Base-by-base conservation (phyloP, 345 rosid genomes). In the Populus nigra region DNA sequence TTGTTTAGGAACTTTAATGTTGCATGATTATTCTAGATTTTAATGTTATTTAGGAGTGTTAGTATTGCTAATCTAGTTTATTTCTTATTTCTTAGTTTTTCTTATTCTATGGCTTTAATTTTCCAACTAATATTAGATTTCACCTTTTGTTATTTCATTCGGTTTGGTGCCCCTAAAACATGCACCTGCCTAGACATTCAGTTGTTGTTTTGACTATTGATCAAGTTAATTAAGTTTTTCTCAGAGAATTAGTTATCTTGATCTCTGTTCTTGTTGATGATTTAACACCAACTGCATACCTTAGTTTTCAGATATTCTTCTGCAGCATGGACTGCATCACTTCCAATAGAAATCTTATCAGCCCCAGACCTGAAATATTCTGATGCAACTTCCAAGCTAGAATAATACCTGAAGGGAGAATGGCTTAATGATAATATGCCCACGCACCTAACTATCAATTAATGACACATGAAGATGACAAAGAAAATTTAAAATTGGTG, bases 341-440 rank as follows among this genome's bases (percentile, higher is more conserved):
- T 96, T 85, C 98, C 99, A 67, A 96, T 87, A 69, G 99, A 96
- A 49, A 96, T 87, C 80, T 96, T 96, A 84, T 96, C 99, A 49
- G 99, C 98, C 39, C 99, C 98, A 3, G 99, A 92, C 87, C 97
- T 88, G 80, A 96, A 96, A 86, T 96, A 92, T 83, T 96, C 97
- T 57, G 98, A 88, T 80, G 98, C 99, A 81, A 96, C 99, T 84
- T 92, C 98, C 87, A 96, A 86, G 87, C 99, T 96, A 70, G 99
- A 93, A 85, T 96, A 94, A 78, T 89, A 78, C 93, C 98, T 96
- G 88, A 78, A 71, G 20, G 65, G 47, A 68, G n/a, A 75, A 67
- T 10, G 59, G 36, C 25, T 27, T 35, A 78, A 50, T 71, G 8
- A 73, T 33, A 16, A 27, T 29, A 73, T 33, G 17, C 55, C n/a